These are phyloP conservation scores for Jacaranda mimosifolia DNA, from an alignment of 257 asterid species.

Conservation along the genomic window DNA sequence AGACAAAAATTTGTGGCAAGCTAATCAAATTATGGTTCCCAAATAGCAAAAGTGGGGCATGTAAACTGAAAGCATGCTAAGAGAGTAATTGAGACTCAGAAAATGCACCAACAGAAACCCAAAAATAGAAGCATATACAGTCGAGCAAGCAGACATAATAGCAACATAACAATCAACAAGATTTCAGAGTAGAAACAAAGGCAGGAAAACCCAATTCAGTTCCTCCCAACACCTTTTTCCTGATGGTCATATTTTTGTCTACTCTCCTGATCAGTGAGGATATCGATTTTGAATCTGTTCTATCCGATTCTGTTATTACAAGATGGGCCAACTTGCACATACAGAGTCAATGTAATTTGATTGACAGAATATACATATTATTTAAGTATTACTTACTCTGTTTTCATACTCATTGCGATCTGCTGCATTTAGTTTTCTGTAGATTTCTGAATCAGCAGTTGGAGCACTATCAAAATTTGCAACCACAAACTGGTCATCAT, in stretches of 20 bases:
- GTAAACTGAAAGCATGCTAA: too few relatives aligned
- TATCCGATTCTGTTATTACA: neutral
- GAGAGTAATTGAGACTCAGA: too few relatives aligned
- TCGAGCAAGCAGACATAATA: neutral
- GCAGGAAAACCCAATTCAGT: constrained; percentile 17
- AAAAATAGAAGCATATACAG: neutral
- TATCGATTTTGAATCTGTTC: constrained; percentile 14
- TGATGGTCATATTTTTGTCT: neutral
- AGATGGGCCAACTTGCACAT: neutral
- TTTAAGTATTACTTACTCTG: constrained; percentile 55
- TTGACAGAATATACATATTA: constrained; percentile 4
- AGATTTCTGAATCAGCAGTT: constrained; percentile 81
- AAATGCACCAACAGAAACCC: neutral
- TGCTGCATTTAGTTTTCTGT: constrained; percentile 65
- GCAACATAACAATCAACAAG: neutral
- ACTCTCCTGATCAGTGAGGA: constrained; percentile 12
- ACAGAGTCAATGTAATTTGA: neutral
- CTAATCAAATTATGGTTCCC: too few relatives aligned
- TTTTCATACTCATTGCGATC: constrained; percentile 80
- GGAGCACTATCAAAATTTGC: constrained; percentile 93
- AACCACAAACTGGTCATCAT: constrained; percentile 73
- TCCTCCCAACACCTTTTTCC: neutral
- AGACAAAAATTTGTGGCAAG: too few relatives aligned
- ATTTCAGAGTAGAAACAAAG: neutral
- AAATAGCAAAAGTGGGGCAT: too few relatives aligned